Evolutionary conservation across 1,139 yeast genomes (phyloP).

Genomic region (Ashbya aceris): DNA sequence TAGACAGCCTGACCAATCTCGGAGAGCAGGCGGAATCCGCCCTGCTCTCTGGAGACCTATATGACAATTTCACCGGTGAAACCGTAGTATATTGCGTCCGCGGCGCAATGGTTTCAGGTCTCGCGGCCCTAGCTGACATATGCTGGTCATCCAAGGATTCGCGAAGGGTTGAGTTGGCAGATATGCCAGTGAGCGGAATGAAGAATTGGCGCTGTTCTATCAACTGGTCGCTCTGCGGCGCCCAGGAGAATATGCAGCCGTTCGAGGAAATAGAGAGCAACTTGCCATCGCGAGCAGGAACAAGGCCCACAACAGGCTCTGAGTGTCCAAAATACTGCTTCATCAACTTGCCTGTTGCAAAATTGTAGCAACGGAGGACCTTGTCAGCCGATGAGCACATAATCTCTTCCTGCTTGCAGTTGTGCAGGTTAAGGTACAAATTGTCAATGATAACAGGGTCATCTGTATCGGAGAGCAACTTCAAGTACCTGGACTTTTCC

Average conservation of each 20-base stretch:
- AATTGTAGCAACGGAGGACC: slow-evolving; percentile 7
- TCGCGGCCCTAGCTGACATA: slow-evolving; percentile 10
- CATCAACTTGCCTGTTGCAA: slow-evolving; percentile 5
- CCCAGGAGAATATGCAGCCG: slow-evolving; percentile 8
- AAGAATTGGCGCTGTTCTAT: background rate
- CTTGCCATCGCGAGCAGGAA: slow-evolving; percentile 1
- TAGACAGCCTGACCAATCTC: background rate
- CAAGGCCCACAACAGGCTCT: slow-evolving; percentile 6
- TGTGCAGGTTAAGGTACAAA: slow-evolving; percentile 4
- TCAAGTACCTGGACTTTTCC: slow-evolving; percentile 1
- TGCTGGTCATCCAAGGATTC: background rate
- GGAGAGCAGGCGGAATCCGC: slow-evolving; percentile 1
- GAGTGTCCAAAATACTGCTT: slow-evolving; percentile 8
- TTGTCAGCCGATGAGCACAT: slow-evolving; percentile 8
- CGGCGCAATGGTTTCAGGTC: slow-evolving; percentile 15
- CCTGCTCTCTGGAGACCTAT: background rate
- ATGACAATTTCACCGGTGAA: background rate
- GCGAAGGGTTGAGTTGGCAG: background rate
- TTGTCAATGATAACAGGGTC: slow-evolving; percentile 6
- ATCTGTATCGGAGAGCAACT: slow-evolving; percentile 5
- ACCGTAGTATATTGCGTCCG: background rate
- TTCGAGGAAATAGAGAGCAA: slow-evolving; percentile 6
- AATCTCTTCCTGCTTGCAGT: slow-evolving; percentile 4
- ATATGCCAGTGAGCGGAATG: background rate
- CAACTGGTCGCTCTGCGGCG: background rate